phyloP scores from a whole-genome alignment of 192 early-diverging fungal species.

The Entomortierella chlamydospora region DNA sequence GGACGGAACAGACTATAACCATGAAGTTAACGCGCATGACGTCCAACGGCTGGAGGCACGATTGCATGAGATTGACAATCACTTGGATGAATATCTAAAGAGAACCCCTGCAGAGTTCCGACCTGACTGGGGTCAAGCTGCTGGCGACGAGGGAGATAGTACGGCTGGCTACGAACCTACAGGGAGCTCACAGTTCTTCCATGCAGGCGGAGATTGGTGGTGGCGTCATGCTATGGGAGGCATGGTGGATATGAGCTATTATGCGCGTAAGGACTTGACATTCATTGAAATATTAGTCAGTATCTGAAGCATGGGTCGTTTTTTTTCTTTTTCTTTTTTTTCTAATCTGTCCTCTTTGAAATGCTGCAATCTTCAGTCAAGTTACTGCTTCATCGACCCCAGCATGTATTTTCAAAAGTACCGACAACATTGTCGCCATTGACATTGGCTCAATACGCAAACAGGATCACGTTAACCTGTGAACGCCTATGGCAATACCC shows the following conservation, averaged over 20 bases:
- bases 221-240: conserved; percentile 45
- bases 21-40: conserved; percentile 35
- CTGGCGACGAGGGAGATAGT: conserved; percentile 13
- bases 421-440: conserved; percentile 26
- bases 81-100: conserved; percentile 41
- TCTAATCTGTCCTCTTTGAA: too few species aligned
- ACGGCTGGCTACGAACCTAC: conserved; percentile 24
- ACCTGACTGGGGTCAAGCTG: conserved; percentile 43
- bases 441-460: conserved; percentile 34
- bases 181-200: conserved; percentile 35
- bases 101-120: conserved; percentile 9
- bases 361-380: too few species aligned
- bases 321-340: not conserved
- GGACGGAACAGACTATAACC: conserved; percentile 50
- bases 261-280: conserved; percentile 21
- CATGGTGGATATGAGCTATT: conserved; percentile 38
- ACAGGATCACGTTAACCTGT: conserved; percentile 45
- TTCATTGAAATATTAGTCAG: too few species aligned
- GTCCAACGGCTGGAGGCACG: conserved; percentile 26
- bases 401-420: conserved; percentile 40
- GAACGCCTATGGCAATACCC: conserved; percentile 51
- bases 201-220: conserved; percentile 53
- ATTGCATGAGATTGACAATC: conserved; percentile 38
- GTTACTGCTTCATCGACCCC: conserved; percentile 40
- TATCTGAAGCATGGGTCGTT: not conserved